Base-by-base conservation (phyloP, 1,139 yeast species). In the Debaryomyces udenii region DNA sequence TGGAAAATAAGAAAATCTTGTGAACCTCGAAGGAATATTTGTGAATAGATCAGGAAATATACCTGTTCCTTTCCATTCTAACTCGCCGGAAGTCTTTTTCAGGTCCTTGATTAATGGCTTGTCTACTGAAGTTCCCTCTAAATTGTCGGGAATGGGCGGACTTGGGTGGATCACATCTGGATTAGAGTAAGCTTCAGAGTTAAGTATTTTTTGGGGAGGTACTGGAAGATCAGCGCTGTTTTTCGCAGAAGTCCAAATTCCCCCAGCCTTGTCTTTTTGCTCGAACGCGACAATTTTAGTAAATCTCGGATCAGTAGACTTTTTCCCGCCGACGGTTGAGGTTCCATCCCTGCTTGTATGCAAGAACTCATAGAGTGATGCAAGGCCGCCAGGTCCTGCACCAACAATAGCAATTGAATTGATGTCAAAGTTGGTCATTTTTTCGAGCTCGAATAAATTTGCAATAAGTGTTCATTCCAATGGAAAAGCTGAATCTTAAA, bases 11-110 rank as follows among this genome's bases (percentile, higher is more conserved):
- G 78, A 69, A 45, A 69, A 76, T 37, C 77, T 55, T 42, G 76
- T 64, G 43, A 73, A 66, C 33, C 70, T 48, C 17, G 66, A 47
- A 2, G 81, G 77, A 28, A 76, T 70, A 45, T 76, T 76, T 26
- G 80, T 72, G 53, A 66, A 76, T 17, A 76, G 56, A 37, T 66
- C 61, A 24, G 68, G 66, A 47, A 66, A 75, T 18, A 74, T 65
- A 5, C 76, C 79, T 45, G 70, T 62, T 30, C 56, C 51, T 31
- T 55, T 62, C 81, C 79, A 74, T 48, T 61, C 67, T 16, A 61
- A 45, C 9, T 60, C 58, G 14, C 52, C 45, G 3, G 48, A 50
- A 3, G 38, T 40, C 6, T 44, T 27, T 33, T 49, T 45, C 2
- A 40, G 35, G 2, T 26, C 17, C 11, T n/a, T 36, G 6, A 33